Evolutionary conservation across 495 filamentous ascomycete genomes (phyloP), one percentile per base, ranked within the genome.

Genomic region (Aspergillus steynii): DNA sequence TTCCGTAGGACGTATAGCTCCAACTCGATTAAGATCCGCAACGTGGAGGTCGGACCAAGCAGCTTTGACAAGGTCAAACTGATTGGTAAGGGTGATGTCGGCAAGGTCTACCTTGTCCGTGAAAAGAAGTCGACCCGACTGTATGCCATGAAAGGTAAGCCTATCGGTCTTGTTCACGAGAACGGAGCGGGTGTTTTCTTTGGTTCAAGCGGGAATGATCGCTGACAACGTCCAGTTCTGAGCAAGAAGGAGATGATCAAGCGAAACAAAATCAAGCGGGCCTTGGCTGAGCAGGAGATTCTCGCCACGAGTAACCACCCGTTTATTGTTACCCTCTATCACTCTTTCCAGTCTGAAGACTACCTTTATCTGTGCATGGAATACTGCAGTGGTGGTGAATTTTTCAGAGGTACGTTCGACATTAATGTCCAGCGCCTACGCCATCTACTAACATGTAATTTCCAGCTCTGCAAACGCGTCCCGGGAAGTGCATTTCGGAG

Each of bases 201-300:
- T 7, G 31, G 7, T 32, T 46, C 42, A 46, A 27, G 26, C n/a
- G 5, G 4, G 8, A n/a, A 27, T 27, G n/a, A 50, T 14, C 32
- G n/a, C 71, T 75, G 37, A 71, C 57, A 31, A 59, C 50, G 45
- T 45, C 27, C 71, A 99, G 95, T 99, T 9, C 67, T 99, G 77
- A 98, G 93, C 83, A 99, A 99, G 78, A 97, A 97, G 82, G 95
- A 99, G 80, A 99, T 99, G 95, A 99, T 99, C 80, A 99, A 99
- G 81, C 88, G 95, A 34, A 99, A 99, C 77, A 99, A 99, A 84
- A 99, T 99, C 82, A 99, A 99, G 82, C 87, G 95, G 65, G 95
- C 95, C 51, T 79, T 99, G 71, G 95, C 95, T 29, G 95, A 99
- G 74, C 95, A 99, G 75, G 95, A 99, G 71, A 99, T 99, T 68